Percentiles rank a stretch among this genome's conserved stretches.
phyloP scores from a whole-genome alignment of 2,329 filamentous ascomycete genomes.

The Emergomyces africanus region DNA sequence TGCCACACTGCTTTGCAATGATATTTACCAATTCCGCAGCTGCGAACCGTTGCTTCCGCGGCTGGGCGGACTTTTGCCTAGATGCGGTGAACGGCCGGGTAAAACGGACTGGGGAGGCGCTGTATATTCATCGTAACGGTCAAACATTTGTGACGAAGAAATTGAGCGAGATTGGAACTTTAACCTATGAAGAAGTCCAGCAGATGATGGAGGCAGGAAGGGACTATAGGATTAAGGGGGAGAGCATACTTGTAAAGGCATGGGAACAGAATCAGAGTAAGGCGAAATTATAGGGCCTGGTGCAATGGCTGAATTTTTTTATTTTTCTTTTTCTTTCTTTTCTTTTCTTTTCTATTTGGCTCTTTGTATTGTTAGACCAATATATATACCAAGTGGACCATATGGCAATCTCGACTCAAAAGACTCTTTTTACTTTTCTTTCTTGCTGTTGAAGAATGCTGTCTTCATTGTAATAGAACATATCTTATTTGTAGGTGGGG shows the following conservation, averaged over 20 bases:
- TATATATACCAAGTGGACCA: background rate
- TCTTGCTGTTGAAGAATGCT: background rate
- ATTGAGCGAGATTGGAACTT: conserved; percentile 20
- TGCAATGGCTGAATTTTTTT: background rate
- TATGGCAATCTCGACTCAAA: background rate
- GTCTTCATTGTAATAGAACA: background rate
- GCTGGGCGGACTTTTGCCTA: conserved; percentile 43
- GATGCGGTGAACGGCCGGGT: conserved; percentile 21
- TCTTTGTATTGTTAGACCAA: background rate
- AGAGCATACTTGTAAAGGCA: conserved; percentile 20
- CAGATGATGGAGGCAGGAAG: conserved; percentile 16
- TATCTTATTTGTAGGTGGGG: no score
- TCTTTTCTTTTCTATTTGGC: background rate
- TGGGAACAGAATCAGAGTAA: conserved; percentile 17
- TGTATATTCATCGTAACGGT: conserved; percentile 20
- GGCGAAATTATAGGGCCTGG: conserved; percentile 16
- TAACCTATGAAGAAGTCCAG: conserved; percentile 27
- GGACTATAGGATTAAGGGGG: conserved; percentile 23
- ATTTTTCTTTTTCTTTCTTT: background rate
- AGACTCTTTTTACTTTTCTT: background rate
- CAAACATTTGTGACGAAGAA: conserved; percentile 18
- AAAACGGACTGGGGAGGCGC: conserved; percentile 14
- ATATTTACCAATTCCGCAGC: conserved; percentile 38
- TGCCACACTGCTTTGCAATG: conserved; percentile 42
- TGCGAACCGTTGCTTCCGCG: conserved; percentile 40